Evolutionary conservation across 2,329 filamentous ascomycete species (phyloP), one percentile per base, ranked within the genome.

Genomic region (Trichophyton mentagrophytes): DNA sequence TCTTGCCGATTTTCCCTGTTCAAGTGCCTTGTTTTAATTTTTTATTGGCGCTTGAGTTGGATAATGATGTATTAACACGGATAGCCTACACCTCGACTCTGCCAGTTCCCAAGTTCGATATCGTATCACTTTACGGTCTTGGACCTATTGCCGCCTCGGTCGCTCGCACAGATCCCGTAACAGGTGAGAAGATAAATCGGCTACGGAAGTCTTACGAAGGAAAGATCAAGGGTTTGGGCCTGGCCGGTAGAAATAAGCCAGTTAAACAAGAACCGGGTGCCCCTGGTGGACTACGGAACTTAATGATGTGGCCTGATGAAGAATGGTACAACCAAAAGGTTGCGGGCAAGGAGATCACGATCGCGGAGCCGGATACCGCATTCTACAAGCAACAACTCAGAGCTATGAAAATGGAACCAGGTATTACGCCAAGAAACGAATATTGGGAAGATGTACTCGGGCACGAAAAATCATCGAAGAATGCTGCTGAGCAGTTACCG

Each of bases 181-280:
- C 82, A n/a, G 83, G 83, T 63, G 82, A 85, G 68, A 86, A 86
- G 73, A 79, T 79, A 63, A 85, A 85, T 71, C 81, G 82, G 68
- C 74, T 86, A 47, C 76, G 84, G 62, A 80, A 79, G 64, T 79
- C 77, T 3, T 80, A 80, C 63, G 78, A 79, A 67, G 77, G 77
- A 47, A 78, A 79, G 65, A 68, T 79, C 66, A 79, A 79, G 66
- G 72, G 69, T 1, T 67, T 79, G 51, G 72, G 72, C 8, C 67
- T 80, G 40, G 71, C 77, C 30, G 78, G 78, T 22, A 74, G 76
- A 59, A 80, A 79, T 62, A 78, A 78, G 61, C 70, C 77, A 0
- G 72, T 75, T 38, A 78, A 78, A 63, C 72, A 73, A 33, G 75
- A 78, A 51, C 69, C 72, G 51, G 67, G 71, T 57, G 67, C 71